Evolutionary conservation across 2,329 filamentous ascomycete species (phyloP).

Genomic region (Talaromyces albobiverticillius): DNA sequence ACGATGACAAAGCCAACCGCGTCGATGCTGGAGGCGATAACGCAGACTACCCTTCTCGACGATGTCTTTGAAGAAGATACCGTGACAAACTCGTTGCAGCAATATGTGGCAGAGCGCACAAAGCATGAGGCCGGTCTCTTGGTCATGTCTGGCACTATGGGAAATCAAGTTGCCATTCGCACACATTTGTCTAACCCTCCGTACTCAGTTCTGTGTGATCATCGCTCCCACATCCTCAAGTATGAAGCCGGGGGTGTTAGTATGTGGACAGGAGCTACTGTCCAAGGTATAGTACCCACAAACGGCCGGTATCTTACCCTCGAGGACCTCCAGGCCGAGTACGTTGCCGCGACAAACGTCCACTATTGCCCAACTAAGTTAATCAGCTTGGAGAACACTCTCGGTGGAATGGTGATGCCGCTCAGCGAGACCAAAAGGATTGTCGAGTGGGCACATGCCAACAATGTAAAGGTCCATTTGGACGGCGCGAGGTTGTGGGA

Average conservation of each 20-base stretch:
- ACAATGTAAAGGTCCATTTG: conserved; percentile 68
- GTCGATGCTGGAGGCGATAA: conserved; percentile 78
- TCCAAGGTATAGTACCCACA: conserved; percentile 63
- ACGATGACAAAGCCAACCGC: conserved; percentile 72
- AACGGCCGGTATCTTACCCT: conserved; percentile 74
- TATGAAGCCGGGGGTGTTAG: conserved; percentile 67
- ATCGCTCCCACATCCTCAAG: conserved; percentile 71
- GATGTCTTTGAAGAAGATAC: conserved; percentile 80
- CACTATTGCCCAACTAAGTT: conserved; percentile 77
- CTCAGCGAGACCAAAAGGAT: conserved; percentile 69
- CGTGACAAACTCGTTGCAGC: conserved; percentile 73
- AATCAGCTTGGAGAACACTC: conserved; percentile 82
- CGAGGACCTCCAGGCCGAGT: conserved; percentile 68
- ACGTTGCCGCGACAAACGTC: conserved; percentile 63
- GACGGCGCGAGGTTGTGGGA: conserved; percentile 84
- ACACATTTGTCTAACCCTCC: conserved; percentile 76
- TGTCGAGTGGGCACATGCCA: conserved; percentile 62
- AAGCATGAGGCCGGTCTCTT: conserved; percentile 75
- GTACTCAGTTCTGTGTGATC: conserved; percentile 74
- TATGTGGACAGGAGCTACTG: conserved; percentile 66
- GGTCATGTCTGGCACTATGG: conserved; percentile 89
- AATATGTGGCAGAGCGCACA: conserved; percentile 68
- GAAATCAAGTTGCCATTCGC: conserved; percentile 81
- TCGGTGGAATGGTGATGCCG: conserved; percentile 75
- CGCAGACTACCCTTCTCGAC: conserved; percentile 71